These are phyloP conservation scores for Iris pallida DNA, from an alignment of 116 monocot species.

Conservation along the genomic window DNA sequence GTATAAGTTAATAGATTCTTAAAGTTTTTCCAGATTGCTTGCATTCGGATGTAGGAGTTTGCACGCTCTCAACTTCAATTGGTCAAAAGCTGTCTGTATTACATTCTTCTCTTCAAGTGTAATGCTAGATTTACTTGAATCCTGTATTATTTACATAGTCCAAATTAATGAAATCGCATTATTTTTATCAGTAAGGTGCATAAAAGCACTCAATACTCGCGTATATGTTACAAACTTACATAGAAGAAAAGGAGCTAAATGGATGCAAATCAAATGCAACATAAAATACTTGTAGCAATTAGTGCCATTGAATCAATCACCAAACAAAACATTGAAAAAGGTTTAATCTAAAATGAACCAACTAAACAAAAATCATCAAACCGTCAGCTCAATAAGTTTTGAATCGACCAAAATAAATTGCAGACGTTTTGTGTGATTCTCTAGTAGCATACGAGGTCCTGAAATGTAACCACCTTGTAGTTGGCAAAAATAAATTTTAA, in stretches of 20 bases:
- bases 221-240: not conserved
- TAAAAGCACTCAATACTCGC: not conserved
- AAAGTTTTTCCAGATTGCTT: constrained; percentile 13
- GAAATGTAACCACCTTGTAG: too few species aligned
- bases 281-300: too few species aligned
- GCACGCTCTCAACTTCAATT: constrained; percentile 20
- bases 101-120: constrained; percentile 32
- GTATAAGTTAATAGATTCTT: constrained; percentile 7
- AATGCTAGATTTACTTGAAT: constrained; percentile 8
- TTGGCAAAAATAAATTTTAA: too few species aligned
- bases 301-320: too few species aligned
- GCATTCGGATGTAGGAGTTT: constrained; percentile 4
- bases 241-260: not conserved
- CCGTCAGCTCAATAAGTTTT: too few species aligned
- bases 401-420: too few species aligned
- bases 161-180: not conserved
- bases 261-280: too few species aligned
- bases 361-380: too few species aligned
- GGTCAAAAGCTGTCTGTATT: constrained; percentile 22
- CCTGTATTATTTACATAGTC: constrained; percentile 23
- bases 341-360: too few species aligned
- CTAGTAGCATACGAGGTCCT: too few species aligned
- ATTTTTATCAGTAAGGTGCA: not conserved
- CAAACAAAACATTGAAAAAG: too few species aligned
- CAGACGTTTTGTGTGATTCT: too few species aligned